Conservation (phyloP, 169 alveolate species). For the Babesia ovis region DNA sequence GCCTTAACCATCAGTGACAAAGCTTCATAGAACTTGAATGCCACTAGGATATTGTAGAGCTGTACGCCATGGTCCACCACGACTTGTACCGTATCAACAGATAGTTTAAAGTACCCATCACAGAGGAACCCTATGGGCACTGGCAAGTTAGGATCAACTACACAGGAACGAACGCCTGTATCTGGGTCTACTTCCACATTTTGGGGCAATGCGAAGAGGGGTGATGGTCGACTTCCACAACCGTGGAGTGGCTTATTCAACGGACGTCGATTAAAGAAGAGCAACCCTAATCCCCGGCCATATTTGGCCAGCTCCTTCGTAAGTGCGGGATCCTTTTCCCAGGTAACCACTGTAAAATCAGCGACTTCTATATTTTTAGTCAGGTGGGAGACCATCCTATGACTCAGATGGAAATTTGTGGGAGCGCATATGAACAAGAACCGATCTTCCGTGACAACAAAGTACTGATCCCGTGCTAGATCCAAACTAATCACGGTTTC, state of each 20-base stretch:
- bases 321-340: neutral
- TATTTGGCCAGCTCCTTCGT: neutral
- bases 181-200: neutral
- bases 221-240: constrained; percentile 1
- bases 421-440: constrained; percentile 11
- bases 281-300: neutral
- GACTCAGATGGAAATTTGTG: neutral
- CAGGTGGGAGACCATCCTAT: neutral
- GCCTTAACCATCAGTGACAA: neutral
- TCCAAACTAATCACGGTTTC: too few relatives aligned
- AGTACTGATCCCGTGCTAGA: neutral
- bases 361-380: neutral
- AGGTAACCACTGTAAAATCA: neutral
- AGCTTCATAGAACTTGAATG: too few relatives aligned
- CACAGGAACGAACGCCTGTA: constrained; percentile 18
- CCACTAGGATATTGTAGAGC: too few relatives aligned
- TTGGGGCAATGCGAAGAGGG: neutral
- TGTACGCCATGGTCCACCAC: too few relatives aligned
- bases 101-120: constrained; percentile 1
- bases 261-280: neutral
- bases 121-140: constrained; percentile 3
- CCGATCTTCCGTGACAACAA: neutral
- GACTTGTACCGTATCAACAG: too few relatives aligned
- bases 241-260: neutral
- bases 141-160: neutral